Base-by-base conservation (phyloP, 2,329 filamentous ascomycete species). In the Fusarium luffae region DNA sequence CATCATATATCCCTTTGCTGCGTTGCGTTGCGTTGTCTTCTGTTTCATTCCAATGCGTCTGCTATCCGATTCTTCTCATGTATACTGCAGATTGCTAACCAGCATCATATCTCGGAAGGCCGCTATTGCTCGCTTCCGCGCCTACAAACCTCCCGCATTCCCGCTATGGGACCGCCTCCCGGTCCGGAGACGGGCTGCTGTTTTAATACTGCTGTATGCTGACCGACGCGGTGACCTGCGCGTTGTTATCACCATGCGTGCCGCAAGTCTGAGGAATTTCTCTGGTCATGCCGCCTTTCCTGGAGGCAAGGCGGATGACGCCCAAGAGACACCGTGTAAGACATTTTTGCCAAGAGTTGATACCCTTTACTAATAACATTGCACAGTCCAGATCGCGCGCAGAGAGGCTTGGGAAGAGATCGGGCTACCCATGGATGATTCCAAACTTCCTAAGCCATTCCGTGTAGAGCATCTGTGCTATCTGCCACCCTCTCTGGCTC, bases 381-480 rank as follows among this genome's bases (percentile, higher is more conserved):
- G 7, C 44, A 2, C 84, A 81, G 93, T 93, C 79, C 87, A 94
- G 76, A 97, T 94, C 54, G 94, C 95, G 11, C 89, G 95, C 23
- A 89, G 95, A 69, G 95, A 98, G 84, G 94, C 95, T 2, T 92
- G 88, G 78, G 95, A 98, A 79, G 95, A 98, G 79, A 97, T 98
- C 70, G 95, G 95, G 2, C 88, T 98, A 4, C 93, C 95, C 3
- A 85, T 90, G 75, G 85, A 89, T 72, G 89, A 94, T 76, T 74
- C 78, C 60, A 87, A 88, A 63, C 85, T 97, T 30, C 93, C 93
- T 3, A 82, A 84, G 14, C 93, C 93, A 2, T 98, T 97, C 81
- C 85, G 86, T 57, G 90, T 98, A 71, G 94, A 98, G 80, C 91
- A 96, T 76, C 88, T 98, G 44, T 97, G 94, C 82, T 88, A 92